These are phyloP conservation scores for Zychaea mexicana DNA, from an alignment of 371 early-diverging fungal species.

Conservation along the genomic window DNA sequence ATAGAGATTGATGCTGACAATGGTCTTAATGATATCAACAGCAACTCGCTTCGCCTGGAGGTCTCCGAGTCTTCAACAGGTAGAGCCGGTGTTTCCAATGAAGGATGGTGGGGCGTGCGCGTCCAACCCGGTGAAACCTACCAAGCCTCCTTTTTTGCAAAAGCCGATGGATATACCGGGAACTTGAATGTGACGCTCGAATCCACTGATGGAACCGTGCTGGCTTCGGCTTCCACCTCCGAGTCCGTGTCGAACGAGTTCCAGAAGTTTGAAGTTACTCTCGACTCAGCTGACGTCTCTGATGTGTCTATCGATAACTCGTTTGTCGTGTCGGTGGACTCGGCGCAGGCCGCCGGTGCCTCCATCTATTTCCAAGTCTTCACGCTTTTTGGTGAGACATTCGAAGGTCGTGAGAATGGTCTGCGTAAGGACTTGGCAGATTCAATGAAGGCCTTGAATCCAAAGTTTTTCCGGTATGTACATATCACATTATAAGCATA, in stretches of 20 bases:
- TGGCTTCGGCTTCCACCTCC: slow-evolving; percentile 7
- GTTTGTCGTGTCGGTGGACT: slow-evolving; percentile 18
- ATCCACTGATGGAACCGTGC: slow-evolving; percentile 4
- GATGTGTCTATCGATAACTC: slow-evolving; percentile 15
- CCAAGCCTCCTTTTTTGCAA: slow-evolving; percentile 21
- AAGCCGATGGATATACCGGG: slow-evolving; percentile 18
- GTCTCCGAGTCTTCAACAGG: slow-evolving; percentile 3
- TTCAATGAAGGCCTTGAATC: slow-evolving; percentile 13
- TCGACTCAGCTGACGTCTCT: slow-evolving; percentile 9
- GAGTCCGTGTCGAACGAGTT: slow-evolving; percentile 8
- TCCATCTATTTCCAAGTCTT: slow-evolving; percentile 26
- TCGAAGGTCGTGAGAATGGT: slow-evolving; percentile 26
- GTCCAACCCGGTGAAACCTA: slow-evolving; percentile 21
- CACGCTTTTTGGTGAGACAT: slow-evolving; percentile 28
- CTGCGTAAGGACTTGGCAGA: slow-evolving; percentile 22
- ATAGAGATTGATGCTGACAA: slow-evolving; percentile 1
- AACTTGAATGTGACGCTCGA: slow-evolving; percentile 20
- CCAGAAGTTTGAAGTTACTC: slow-evolving; percentile 17
- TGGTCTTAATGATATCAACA: slow-evolving; percentile 19
- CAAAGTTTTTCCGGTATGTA: too few species aligned
- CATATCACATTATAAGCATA: too few species aligned
- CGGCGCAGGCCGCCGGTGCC: slow-evolving; percentile 9
- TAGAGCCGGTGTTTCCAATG: slow-evolving; percentile 22
- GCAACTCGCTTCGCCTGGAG: slow-evolving; percentile 23
- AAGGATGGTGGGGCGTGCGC: slow-evolving; percentile 25